Conservation (phyloP, 768 basidiomycete species). For the Coprinellus micaceus region DNA sequence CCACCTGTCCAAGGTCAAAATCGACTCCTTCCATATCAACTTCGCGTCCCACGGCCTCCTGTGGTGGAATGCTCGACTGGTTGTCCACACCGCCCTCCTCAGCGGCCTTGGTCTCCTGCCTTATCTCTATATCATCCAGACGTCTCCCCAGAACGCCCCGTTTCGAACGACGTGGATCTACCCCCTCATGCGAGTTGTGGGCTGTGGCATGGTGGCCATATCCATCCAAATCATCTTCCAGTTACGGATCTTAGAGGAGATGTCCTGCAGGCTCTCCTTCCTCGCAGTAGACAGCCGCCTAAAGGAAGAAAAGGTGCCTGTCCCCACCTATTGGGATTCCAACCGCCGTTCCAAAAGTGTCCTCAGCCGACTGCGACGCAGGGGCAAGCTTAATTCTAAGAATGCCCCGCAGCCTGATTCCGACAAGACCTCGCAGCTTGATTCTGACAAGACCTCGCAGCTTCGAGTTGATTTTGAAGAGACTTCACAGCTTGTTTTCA, state of each 20-base stretch:
- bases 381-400: no score
- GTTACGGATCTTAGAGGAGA: constrained; percentile 3
- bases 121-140: background rate
- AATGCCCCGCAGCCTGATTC: no score
- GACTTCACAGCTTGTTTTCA: no score
- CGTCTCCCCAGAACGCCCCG: no score
- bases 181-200: constrained; percentile 12
- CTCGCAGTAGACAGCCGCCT: background rate
- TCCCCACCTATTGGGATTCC: background rate
- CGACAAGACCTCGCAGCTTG: no score
- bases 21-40: background rate
- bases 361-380: background rate
- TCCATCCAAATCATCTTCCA: constrained; percentile 15
- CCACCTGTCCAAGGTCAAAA: background rate
- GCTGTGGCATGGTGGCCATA: constrained; percentile 12
- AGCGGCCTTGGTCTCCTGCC: background rate
- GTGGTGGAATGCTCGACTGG: no score
- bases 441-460: no score
- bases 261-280: background rate
- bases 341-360: background rate
- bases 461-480: no score
- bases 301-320: background rate
- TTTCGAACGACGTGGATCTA: constrained; percentile 10
- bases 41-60: no score
- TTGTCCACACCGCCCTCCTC: no score